Conservation (phyloP, 1,284 basidiomycete species). For the Pholiota adiposa region DNA sequence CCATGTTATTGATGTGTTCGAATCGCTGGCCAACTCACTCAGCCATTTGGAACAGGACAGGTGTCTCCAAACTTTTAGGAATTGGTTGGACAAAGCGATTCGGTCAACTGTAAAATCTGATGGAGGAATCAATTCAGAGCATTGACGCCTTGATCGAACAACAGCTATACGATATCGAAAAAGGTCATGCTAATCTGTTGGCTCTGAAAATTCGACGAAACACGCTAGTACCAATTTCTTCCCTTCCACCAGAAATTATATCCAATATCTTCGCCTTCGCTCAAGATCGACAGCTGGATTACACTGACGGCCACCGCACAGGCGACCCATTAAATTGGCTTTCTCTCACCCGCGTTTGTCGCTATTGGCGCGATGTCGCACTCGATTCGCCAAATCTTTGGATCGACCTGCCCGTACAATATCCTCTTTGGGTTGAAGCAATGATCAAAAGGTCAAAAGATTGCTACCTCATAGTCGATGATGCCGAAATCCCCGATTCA, state of each 20-base stretch:
- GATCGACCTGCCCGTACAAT: neutral
- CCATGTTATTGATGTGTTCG: no score
- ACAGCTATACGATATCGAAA: neutral
- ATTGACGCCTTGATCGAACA: neutral
- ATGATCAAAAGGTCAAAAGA: neutral
- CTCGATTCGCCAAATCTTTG: neutral
- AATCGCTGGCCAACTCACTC: no score
- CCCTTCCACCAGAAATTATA: slow-evolving; percentile 16
- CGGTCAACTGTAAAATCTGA: no score
- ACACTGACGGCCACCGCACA: no score
- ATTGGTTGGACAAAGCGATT: no score
- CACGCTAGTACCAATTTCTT: slow-evolving; percentile 6
- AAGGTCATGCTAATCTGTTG: neutral
- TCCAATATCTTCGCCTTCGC: slow-evolving; percentile 9
- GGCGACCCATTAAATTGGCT: neutral
- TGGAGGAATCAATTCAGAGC: no score
- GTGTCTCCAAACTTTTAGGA: no score
- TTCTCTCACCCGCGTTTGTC: neutral
- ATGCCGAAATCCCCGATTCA: no score
- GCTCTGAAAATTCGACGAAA: slow-evolving; percentile 12
- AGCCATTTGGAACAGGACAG: no score
- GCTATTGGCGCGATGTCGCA: neutral
- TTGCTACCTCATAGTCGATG: neutral
- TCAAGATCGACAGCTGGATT: neutral
- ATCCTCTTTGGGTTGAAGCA: neutral